Evolutionary conservation across 2,329 filamentous ascomycete genomes (phyloP).

Genomic region (Aureobasidium pullulans): DNA sequence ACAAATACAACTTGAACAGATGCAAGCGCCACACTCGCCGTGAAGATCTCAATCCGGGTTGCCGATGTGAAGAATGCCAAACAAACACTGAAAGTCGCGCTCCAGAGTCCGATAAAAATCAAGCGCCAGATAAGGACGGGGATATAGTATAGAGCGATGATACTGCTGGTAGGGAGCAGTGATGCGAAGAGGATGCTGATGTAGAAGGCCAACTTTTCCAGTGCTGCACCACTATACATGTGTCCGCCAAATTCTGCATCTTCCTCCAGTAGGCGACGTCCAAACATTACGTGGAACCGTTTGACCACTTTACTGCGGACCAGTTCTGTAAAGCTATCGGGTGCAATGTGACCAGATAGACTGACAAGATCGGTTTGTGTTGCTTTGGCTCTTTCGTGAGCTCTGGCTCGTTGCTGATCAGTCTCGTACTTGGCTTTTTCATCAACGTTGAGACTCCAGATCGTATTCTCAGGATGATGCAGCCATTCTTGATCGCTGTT

Average conservation of each 20-base stretch:
- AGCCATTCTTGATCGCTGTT: slow-evolving; percentile 15
- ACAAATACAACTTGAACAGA: slow-evolving; percentile 24
- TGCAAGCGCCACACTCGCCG: slow-evolving; percentile 20
- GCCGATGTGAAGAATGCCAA: slow-evolving; percentile 21
- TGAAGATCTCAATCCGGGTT: slow-evolving; percentile 22
- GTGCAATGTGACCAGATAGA: slow-evolving; percentile 1
- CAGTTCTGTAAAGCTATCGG: slow-evolving; percentile 1
- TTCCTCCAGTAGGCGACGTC: background rate
- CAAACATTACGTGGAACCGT: background rate
- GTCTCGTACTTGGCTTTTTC: slow-evolving; percentile 4
- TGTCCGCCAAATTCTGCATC: slow-evolving; percentile 9
- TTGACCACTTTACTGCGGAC: background rate
- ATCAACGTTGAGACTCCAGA: slow-evolving; percentile 18
- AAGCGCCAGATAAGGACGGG: slow-evolving; percentile 16
- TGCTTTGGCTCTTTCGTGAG: slow-evolving; percentile 5
- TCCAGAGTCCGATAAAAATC: slow-evolving; percentile 20
- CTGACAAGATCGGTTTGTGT: slow-evolving; percentile 8
- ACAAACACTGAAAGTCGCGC: slow-evolving; percentile 18
- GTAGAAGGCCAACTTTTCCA: slow-evolving; percentile 8
- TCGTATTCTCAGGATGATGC: slow-evolving; percentile 20
- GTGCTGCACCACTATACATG: background rate
- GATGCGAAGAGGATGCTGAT: slow-evolving; percentile 18
- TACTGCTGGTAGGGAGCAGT: slow-evolving; percentile 20
- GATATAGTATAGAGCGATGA: slow-evolving; percentile 22
- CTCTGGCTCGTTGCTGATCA: slow-evolving; percentile 6